Evolutionary conservation across 768 basidiomycete genomes (phyloP), one percentile per base, ranked within the genome.

Genomic region (Amyloporia xantha): DNA sequence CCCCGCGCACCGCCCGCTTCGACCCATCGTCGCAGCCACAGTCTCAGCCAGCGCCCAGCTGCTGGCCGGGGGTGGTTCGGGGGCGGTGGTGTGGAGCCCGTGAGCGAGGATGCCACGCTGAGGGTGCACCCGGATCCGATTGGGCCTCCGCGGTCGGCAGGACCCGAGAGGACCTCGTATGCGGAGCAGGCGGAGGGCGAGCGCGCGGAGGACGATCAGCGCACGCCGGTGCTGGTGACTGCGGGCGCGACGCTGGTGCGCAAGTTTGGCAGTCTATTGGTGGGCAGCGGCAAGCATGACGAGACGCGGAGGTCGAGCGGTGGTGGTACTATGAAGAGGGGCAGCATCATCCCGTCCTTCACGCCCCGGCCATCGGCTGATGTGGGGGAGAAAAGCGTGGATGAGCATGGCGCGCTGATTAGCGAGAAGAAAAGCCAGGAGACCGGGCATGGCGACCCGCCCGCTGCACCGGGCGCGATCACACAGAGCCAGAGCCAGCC

Each of bases 1-100:
- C 86, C 85, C 0, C 74, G 85, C 28, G 80, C 85, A 1, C 89
- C 90, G 2, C 79, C 85, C 6, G 84, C 82, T 3, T 82, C 83
- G 25, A 86, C 84, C 4, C 91, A 93, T 65, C 74, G 84, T 45
- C 73, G 89, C 47, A 91, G 86, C 52, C 90, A 91, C 62, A 88
- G 86, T 59, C 74, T 92, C 65, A 20, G 41, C 56, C 86, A 90
- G 61, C 68, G 87, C 17, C 89, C 86, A 10, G 66, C 61, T 2
- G 56, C 74, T 17, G 76, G 78, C 2, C 72, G 76, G 21, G 77
- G 75, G 9, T 73, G 83, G 69, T 81, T 85, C 62, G 81, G 82
- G 12, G 54, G 59, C 24, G 55, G 54, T 2, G 56, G 59, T 20
- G 66, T 62, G 44, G 67, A 58, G 45, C 62, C 61, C 17, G 66